Evolutionary conservation across 2,329 filamentous ascomycete genomes (phyloP), one percentile per base, ranked within the genome.

Genomic region (Cladosporium sphaerospermum): DNA sequence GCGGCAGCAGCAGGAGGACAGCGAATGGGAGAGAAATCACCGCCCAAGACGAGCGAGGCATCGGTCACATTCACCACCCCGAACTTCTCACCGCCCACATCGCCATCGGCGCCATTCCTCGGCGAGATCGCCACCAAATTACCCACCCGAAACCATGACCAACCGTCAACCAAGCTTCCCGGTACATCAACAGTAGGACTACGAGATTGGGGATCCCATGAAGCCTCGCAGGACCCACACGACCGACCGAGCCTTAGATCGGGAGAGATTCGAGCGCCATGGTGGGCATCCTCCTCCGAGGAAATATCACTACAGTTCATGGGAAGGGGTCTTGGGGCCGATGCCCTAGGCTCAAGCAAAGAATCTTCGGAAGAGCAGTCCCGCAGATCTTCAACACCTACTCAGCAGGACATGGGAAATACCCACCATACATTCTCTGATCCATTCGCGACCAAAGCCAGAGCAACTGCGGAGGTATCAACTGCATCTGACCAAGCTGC

Each of bases 251-350:
- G 55, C 59, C 9, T 49, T 61, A 57, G 65, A 66, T 44, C 57
- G 61, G 18, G 57, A 66, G 46, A 63, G 63, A 16, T 61, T 52
- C 14, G 55, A 58, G 18, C 63, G 63, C 36, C 62, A 66, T 53
- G 61, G 61, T 54, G 62, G 63, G 28, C 57, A 60, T 44, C 56
- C 62, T 45, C 66, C 64, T 16, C 59, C 64, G 39, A 58, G 60
- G 50, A 60, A 59, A 42, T 66, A 66, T 53, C 64, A 64, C 44
- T 61, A 64, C 64, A 65, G 63, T 57, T 67, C 65, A 14, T 67
- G 61, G 65, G 62, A 64, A 53, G 57, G 55, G 54, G 60, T 67
- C 36, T 41, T 66, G 59, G 58, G 52, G 28, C 64, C 64, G 53
- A 66, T 66, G 63, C 63, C 62, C 41, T 51, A 23, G 44, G 31